phyloP scores from a whole-genome alignment of 169 alveolate genomes.

The Cryptosporidium sp. region DNA sequence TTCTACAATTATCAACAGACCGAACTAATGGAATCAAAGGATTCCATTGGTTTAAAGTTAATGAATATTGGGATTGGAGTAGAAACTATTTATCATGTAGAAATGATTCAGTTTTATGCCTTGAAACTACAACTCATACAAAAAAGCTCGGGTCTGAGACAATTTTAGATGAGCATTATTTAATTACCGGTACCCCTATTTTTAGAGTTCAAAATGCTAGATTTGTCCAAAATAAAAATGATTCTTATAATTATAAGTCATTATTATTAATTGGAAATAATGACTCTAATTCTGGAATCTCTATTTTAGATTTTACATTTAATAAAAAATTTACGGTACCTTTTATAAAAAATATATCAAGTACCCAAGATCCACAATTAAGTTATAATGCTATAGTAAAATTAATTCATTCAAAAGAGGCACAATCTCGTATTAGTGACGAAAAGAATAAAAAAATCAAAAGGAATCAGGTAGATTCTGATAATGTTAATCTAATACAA shows the following conservation, averaged over 20 bases:
- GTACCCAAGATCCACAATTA: constrained; percentile 1
- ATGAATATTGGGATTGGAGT: constrained; percentile 72
- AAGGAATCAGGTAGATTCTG: not conserved
- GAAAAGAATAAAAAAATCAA: constrained; percentile 19
- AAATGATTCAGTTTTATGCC: not conserved
- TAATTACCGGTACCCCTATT: constrained; percentile 17
- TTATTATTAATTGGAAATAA: constrained; percentile 31
- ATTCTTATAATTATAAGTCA: not conserved
- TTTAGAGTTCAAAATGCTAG: constrained; percentile 31
- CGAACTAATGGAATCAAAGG: constrained; percentile 29
- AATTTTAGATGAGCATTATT: constrained; percentile 25
- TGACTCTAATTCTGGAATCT: constrained; percentile 56
- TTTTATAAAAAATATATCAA: not conserved
- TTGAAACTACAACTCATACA: constrained; percentile 4
- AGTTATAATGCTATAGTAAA: constrained; percentile 13
- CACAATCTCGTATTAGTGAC: not conserved
- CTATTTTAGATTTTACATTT: constrained; percentile 15
- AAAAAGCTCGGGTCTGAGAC: not conserved
- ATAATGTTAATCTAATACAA: not conserved
- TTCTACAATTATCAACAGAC: constrained; percentile 19
- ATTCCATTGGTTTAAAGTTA: constrained; percentile 38
- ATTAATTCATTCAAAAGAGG: not conserved
- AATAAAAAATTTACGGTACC: constrained; percentile 5
- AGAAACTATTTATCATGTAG: constrained; percentile 1
- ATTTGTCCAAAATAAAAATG: not conserved